phyloP scores from a whole-genome alignment of 129 eudicot genomes.

The Chrysanthemum lavandulifolium region DNA sequence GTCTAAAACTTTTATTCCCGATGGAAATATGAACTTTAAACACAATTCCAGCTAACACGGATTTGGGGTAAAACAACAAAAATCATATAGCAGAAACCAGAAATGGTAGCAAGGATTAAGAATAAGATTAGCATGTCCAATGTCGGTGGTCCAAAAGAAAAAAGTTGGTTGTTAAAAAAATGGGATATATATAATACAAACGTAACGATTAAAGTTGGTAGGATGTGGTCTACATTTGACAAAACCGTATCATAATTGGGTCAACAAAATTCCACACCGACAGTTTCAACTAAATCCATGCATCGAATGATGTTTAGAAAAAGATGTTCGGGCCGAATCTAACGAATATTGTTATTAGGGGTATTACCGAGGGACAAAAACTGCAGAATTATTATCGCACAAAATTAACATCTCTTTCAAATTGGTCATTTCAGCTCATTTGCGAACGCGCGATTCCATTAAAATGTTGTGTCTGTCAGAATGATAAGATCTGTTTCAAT shows the following conservation, averaged over 20 bases:
- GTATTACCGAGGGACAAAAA: too few species aligned
- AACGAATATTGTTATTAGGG: neutral
- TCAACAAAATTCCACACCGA: slow-evolving; percentile 28
- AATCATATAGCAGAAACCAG: neutral
- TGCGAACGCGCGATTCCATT: too few species aligned
- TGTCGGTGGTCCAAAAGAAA: slow-evolving; percentile 28
- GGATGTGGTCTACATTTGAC: slow-evolving; percentile 34
- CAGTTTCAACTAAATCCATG: slow-evolving; percentile 16
- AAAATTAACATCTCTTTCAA: too few species aligned
- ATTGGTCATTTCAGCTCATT: too few species aligned
- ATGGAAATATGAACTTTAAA: too few species aligned
- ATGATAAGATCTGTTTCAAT: too few species aligned
- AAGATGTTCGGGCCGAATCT: neutral
- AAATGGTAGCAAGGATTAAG: neutral
- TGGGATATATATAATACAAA: slow-evolving; percentile 23
- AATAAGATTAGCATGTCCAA: slow-evolving; percentile 3
- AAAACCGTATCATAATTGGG: slow-evolving; percentile 28
- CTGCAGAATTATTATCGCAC: too few species aligned
- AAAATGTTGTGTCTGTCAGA: too few species aligned
- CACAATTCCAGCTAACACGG: too few species aligned
- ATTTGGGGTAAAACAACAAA: neutral
- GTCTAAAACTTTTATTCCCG: too few species aligned
- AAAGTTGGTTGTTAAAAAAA: slow-evolving; percentile 3
- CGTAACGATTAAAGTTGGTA: slow-evolving; percentile 22
- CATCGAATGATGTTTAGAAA: neutral